Conservation (phyloP, 2,329 filamentous ascomycete genomes). For the Penicillium oxalicum region DNA sequence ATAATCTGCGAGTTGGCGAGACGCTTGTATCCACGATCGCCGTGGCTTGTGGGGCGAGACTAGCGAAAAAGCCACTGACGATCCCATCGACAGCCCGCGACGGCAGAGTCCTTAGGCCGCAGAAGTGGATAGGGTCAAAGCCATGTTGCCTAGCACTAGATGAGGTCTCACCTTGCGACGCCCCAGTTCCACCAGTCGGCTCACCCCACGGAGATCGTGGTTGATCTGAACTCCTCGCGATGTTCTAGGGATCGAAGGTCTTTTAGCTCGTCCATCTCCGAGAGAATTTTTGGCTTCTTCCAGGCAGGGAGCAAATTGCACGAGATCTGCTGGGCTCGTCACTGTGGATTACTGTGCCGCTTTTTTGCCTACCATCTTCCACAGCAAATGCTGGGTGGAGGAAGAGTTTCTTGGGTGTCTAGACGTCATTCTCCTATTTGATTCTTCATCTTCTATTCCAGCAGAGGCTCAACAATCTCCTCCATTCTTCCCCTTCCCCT, state of each 20-base stretch:
- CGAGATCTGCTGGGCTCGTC: background rate
- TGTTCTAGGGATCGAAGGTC: background rate
- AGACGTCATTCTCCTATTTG: slow-evolving; percentile 9
- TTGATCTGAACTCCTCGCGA: no score
- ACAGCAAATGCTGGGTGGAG: no score
- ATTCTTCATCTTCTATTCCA: background rate
- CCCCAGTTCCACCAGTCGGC: no score
- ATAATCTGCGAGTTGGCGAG: background rate
- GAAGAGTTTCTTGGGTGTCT: slow-evolving; percentile 1
- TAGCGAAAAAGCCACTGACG: slow-evolving; percentile 21
- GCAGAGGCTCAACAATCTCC: background rate
- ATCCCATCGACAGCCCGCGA: slow-evolving; percentile 10
- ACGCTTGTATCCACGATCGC: slow-evolving; percentile 11
- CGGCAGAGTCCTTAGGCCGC: background rate
- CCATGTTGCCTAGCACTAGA: background rate
- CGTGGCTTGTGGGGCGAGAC: slow-evolving; percentile 4
- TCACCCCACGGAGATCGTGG: background rate
- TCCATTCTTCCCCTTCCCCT: background rate
- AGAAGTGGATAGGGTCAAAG: no score
- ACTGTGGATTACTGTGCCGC: background rate
- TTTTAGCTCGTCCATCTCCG: no score
- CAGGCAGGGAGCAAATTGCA: no score
- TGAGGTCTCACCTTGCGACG: no score
- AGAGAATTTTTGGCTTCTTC: no score
- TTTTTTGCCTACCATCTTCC: background rate